Evolutionary conservation across 169 alveolate genomes (phyloP), one percentile per base, ranked within the genome.

Genomic region (Cryptosporidium meleagridis): DNA sequence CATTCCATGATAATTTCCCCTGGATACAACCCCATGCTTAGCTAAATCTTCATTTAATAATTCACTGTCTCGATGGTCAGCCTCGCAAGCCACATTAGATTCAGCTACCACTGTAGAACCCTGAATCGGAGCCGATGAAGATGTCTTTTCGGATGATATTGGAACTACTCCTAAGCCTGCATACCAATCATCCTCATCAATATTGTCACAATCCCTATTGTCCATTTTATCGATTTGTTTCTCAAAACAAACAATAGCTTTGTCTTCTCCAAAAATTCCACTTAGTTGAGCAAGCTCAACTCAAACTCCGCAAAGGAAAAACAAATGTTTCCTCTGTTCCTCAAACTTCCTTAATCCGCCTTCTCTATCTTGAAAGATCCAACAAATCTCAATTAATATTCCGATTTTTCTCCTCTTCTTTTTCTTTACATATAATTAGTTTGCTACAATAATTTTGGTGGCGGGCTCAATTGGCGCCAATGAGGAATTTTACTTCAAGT

Each of bases 111-210:
- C 6, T 6, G 23, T 31, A n/a, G 44, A 37, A 31, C 53, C 51
- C 51, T n/a, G 53, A 33, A 29, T 29, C 3, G 26, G 53, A 16
- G 72, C 44, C 8, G 72, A n/a, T 10, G 72, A 65, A 65, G 53
- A 65, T 33, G 65, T 26, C 51, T 59, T 80, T 7, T 80, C 89
- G 10, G 67, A 31, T 16, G 61, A 45, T 21, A 80, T 10, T 10
- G 89, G 67, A 65, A 80, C 89, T 31, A 80, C 89, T 62, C 89
- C 89, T 51, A 80, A 62, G 26, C 89, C 89, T 65, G 89, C 89
- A 80, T 80, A 80, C 89, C 89, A 80, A 29, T 80, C 89, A 65
- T 80, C 89, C 14, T 80, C 89, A 62, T 80, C 89, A 23, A 80
- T 80, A 37, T 37, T 80, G 39, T 80, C 89, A 23, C 68, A 37